These are phyloP conservation scores for Populus nigra DNA, from an alignment of 345 rosid species.

Conservation along the genomic window DNA sequence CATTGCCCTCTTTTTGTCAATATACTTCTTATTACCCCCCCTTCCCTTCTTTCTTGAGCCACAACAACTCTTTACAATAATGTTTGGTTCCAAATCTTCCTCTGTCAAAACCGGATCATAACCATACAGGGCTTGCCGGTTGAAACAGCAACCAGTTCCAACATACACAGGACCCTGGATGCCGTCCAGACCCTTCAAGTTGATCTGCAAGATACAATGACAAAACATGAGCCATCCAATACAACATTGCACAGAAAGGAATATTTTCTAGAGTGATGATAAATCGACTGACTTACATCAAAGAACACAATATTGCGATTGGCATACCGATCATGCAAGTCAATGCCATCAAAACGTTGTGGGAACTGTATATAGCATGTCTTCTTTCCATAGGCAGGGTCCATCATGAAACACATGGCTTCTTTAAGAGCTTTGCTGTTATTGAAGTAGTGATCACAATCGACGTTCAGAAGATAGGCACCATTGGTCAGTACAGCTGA, in stretches of 20 bases:
- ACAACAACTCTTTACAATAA: conserved; percentile 92
- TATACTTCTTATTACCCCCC: conserved; percentile 61
- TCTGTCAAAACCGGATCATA: conserved; percentile 97
- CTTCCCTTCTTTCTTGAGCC: conserved; percentile 92
- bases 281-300: conserved; percentile 60
- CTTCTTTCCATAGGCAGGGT: conserved; percentile 79
- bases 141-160: conserved; percentile 99
- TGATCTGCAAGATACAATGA: conserved; percentile 56
- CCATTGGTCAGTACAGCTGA: conserved; percentile 99
- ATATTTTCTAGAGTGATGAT: background rate
- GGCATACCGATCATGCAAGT: conserved; percentile 99
- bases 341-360: conserved; percentile 99
- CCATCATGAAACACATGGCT: conserved; percentile 99
- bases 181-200: conserved; percentile 96
- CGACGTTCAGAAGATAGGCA: conserved; percentile 94
- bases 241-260: conserved; percentile 3
- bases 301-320: conserved; percentile 97
- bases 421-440: conserved; percentile 97
- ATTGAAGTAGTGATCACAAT: conserved; percentile 99
- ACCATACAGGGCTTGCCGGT: conserved; percentile 97
- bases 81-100: conserved; percentile 91
- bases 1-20: conserved; percentile 72
- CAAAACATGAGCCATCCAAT: conserved; percentile 7
- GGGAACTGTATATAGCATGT: conserved; percentile 99
- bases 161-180: conserved; percentile 99